Evolutionary conservation across 139 green algal genomes (phyloP).

Genomic region (Chlorella sp.): DNA sequence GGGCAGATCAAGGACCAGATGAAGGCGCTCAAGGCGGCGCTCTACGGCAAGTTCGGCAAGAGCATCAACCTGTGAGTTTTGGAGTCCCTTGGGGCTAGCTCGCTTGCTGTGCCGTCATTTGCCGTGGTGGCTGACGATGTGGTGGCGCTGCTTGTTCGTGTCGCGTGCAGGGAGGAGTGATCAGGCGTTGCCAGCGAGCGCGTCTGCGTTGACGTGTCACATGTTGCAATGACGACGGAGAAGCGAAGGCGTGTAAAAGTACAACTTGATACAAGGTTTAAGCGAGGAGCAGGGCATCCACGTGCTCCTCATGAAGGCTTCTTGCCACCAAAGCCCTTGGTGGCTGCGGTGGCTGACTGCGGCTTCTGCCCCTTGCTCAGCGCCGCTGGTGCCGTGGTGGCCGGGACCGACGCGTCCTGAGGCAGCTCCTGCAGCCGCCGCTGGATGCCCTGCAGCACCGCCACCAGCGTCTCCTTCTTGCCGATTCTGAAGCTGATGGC

Average conservation of each 20-base stretch:
- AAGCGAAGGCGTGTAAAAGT: too few relatives aligned
- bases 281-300: too few relatives aligned
- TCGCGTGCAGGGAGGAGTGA: too few relatives aligned
- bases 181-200: too few relatives aligned
- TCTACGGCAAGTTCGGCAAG: constrained; percentile 43
- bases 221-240: too few relatives aligned
- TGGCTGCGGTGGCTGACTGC: not conserved
- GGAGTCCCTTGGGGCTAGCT: too few relatives aligned
- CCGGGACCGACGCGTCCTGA: not conserved
- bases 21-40: constrained; percentile 19
- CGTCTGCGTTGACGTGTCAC: too few relatives aligned
- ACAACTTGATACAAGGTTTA: too few relatives aligned
- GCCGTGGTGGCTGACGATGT: too few relatives aligned
- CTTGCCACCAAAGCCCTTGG: not conserved
- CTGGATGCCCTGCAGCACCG: not conserved
- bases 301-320: not conserved
- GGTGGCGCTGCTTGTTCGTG: too few relatives aligned
- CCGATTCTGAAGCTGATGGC: not conserved
- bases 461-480: not conserved
- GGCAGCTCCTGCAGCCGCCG: not conserved
- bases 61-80: constrained; percentile 41
- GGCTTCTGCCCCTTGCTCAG: not conserved
- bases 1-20: constrained; percentile 14
- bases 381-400: not conserved
- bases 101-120: too few relatives aligned